Percentiles rank a stretch among this genome's conserved stretches.
Evolutionary conservation across 1,284 basidiomycete genomes (phyloP).

Genomic region (Ustilago cynodontis): DNA sequence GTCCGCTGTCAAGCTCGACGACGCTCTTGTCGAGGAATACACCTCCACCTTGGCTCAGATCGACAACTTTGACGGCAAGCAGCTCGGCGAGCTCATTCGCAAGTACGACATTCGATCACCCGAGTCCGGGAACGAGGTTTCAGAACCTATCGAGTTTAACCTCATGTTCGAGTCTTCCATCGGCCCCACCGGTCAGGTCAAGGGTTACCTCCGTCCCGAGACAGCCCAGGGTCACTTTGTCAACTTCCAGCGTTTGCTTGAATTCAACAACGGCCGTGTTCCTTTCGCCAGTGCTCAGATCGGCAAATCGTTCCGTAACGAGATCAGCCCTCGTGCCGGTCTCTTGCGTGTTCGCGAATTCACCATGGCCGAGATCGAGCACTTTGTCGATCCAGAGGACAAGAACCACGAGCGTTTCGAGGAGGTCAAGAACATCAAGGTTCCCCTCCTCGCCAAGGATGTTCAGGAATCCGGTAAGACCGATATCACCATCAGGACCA

Average conservation of each 20-base stretch:
- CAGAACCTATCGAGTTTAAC: conserved; percentile 95
- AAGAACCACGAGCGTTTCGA: conserved; percentile 88
- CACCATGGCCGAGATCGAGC: conserved; percentile 99
- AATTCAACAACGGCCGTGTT: conserved; percentile 96
- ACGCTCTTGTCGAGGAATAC: conserved; percentile 82
- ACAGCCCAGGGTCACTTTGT: conserved; percentile 99
- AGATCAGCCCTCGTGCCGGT: conserved; percentile 96
- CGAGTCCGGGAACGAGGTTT: conserved; percentile 89
- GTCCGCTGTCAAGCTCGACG: conserved; percentile 82
- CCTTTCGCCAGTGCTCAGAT: conserved; percentile 98
- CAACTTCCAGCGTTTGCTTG: conserved; percentile 95
- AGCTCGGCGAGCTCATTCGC: conserved; percentile 88
- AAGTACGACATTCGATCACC: conserved; percentile 89
- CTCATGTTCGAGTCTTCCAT: conserved; percentile 98
- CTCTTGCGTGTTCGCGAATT: conserved; percentile 97
- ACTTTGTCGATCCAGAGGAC: conserved; percentile 94
- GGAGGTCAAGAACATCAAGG: conserved; percentile 81
- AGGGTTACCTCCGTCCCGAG: conserved; percentile 95
- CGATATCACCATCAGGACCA: conserved; percentile 77
- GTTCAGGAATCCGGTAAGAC: conserved; percentile 84
- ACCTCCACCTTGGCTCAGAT: conserved; percentile 88
- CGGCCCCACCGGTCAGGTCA: conserved; percentile 96
- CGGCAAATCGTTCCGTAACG: conserved; percentile 95
- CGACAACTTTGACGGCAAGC: conserved; percentile 91
- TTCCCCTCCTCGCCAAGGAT: conserved; percentile 84